Evolutionary conservation across 768 basidiomycete genomes (phyloP).

Genomic region (Leccinum ochraceum): DNA sequence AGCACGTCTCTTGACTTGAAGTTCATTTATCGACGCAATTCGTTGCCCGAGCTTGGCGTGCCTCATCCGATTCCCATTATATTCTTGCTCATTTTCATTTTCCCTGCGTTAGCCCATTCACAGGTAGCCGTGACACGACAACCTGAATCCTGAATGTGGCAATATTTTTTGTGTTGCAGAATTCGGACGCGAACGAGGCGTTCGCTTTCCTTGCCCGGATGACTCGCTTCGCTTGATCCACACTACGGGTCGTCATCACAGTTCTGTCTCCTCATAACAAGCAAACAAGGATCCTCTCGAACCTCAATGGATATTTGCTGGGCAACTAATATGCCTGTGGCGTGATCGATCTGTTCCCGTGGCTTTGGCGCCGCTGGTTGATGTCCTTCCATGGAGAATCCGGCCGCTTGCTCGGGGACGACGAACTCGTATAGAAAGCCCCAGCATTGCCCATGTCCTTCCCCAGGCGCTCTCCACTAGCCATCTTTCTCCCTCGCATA

Average conservation of each 20-base stretch:
- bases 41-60: too few species aligned
- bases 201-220: not conserved
- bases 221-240: not conserved
- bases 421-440: not conserved
- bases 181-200: not conserved
- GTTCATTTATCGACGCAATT: too few species aligned
- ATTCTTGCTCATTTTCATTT: too few species aligned
- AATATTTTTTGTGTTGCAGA: not conserved
- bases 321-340: not conserved
- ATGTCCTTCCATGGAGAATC: not conserved
- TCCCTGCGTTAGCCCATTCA: too few species aligned
- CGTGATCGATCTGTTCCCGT: not conserved
- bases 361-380: not conserved
- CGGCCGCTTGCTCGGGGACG: not conserved
- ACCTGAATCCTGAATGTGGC: not conserved
- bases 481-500: not conserved
- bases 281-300: not conserved
- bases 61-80: too few species aligned
- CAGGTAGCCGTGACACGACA: too few species aligned
- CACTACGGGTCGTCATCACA: too few species aligned
- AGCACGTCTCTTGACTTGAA: too few species aligned
- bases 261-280: not conserved
- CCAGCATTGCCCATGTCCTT: not conserved
- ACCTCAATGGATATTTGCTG: not conserved
- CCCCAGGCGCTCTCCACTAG: not conserved